Evolutionary conservation across 1,284 basidiomycete species (phyloP).

Genomic region (Athelia psychrophila): DNA sequence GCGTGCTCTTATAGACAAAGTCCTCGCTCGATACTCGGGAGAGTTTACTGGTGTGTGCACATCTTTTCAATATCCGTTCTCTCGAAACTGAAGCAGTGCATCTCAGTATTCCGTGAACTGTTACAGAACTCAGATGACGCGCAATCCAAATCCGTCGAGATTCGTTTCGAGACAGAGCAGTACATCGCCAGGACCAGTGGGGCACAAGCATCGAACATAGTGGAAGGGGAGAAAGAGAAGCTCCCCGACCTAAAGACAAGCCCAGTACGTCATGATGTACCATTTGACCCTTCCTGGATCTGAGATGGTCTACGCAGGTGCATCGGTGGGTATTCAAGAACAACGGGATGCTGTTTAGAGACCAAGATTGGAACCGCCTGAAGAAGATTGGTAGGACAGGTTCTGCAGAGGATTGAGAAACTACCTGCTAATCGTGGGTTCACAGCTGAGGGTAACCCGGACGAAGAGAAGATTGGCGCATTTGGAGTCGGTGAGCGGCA

Average conservation of each 20-base stretch:
- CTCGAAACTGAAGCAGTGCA: constrained; percentile 13
- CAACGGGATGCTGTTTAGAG: constrained; percentile 78
- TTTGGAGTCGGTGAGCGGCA: constrained; percentile 71
- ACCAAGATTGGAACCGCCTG: constrained; percentile 86
- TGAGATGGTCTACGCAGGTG: constrained; percentile 36
- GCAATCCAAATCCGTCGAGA: constrained; percentile 77
- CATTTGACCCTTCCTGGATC: not conserved
- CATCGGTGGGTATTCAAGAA: constrained; percentile 84
- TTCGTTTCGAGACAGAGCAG: constrained; percentile 72
- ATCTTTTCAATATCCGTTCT: constrained; percentile 1
- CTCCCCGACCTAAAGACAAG: constrained; percentile 66
- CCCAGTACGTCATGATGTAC: constrained; percentile 26
- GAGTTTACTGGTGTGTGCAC: constrained; percentile 73
- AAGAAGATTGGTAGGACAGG: constrained; percentile 86
- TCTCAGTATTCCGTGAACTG: constrained; percentile 87
- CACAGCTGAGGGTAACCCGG: constrained; percentile 80
- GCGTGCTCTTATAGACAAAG: constrained; percentile 90
- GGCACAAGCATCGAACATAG: constrained; percentile 10
- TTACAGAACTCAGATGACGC: constrained; percentile 97
- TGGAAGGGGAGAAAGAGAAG: constrained; percentile 5
- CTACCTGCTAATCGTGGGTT: constrained; percentile 5
- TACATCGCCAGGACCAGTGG: constrained; percentile 42
- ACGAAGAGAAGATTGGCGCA: constrained; percentile 84
- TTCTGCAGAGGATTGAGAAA: constrained; percentile 2
- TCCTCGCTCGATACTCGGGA: constrained; percentile 91